Conservation (phyloP, 2,329 filamentous ascomycete species). For the Colletotrichum musicola region DNA sequence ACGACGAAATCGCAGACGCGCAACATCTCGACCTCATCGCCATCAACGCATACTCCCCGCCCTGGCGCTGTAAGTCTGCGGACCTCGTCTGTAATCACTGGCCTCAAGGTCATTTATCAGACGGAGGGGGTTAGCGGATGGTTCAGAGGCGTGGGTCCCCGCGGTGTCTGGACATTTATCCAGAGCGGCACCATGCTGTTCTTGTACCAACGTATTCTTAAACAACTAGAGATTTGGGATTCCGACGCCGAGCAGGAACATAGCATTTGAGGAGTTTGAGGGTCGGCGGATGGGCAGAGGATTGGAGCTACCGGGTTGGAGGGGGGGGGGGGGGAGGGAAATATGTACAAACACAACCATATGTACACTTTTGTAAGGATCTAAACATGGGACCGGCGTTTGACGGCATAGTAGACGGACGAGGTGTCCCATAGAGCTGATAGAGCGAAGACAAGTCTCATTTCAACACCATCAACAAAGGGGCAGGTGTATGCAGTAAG, state of each 20-base stretch:
- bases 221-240: constrained; percentile 74
- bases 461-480: constrained; percentile 7
- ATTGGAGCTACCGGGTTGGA: constrained; percentile 19
- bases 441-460: constrained; percentile 40
- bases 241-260: constrained; percentile 43
- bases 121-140: constrained; percentile 90
- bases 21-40: constrained; percentile 89
- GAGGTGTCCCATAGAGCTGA: constrained; percentile 38
- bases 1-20: constrained; percentile 68
- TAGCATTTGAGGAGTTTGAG: constrained; percentile 28
- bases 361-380: constrained; percentile 39
- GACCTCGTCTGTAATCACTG: constrained; percentile 89
- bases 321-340: constrained; percentile 2
- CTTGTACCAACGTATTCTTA: constrained; percentile 89
- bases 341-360: constrained; percentile 35
- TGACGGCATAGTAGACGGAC: constrained; percentile 37
- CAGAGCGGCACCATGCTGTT: constrained; percentile 98
- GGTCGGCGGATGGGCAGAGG: background rate
- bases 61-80: constrained; percentile 85
- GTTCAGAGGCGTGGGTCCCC: constrained; percentile 94
- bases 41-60: constrained; percentile 83
- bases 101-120: constrained; percentile 87
- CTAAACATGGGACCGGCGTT: constrained; percentile 37
- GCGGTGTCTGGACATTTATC: constrained; percentile 96
- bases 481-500: too few relatives aligned